Conservation (phyloP, 1,139 yeast genomes). For the Protomyces inouyei region DNA sequence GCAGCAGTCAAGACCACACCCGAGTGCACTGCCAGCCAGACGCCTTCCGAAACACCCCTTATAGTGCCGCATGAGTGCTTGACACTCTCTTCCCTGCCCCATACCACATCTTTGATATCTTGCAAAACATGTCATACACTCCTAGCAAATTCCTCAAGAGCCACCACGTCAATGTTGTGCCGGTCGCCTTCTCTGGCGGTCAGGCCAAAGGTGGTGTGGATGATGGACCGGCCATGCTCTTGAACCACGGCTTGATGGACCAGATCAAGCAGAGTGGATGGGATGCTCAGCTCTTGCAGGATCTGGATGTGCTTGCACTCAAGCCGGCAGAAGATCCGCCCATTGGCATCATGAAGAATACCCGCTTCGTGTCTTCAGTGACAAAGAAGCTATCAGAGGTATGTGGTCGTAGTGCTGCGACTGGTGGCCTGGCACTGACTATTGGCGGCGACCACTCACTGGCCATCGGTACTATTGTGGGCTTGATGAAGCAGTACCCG, state of each 20-base stretch:
- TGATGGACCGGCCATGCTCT: conserved; percentile 77
- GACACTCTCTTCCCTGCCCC: not conserved
- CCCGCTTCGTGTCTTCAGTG: conserved; percentile 70
- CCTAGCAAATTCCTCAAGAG: conserved; percentile 29
- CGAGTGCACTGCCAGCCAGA: too few species aligned
- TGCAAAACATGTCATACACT: conserved; percentile 4
- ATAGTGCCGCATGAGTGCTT: too few species aligned
- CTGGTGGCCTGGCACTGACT: conserved; percentile 68
- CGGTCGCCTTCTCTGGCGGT: conserved; percentile 55
- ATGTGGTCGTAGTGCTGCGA: conserved; percentile 48
- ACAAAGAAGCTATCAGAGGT: conserved; percentile 60
- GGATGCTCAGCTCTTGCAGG: conserved; percentile 55
- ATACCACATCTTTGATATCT: not conserved
- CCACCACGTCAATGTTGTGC: conserved; percentile 30
- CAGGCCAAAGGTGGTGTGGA: conserved; percentile 93
- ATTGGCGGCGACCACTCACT: conserved; percentile 97
- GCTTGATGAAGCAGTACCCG: conserved; percentile 71
- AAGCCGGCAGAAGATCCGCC: conserved; percentile 40
- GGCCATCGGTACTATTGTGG: conserved; percentile 89
- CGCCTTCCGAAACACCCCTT: too few species aligned
- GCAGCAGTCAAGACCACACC: too few species aligned
- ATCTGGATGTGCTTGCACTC: conserved; percentile 45
- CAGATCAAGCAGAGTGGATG: conserved; percentile 69
- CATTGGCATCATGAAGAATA: conserved; percentile 59
- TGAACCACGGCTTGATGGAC: conserved; percentile 63